A percentile compares a stretch with the other conserved stretches of the same genome.
Conservation (phyloP, 768 basidiomycete species). For the Boletus rex-veris region DNA sequence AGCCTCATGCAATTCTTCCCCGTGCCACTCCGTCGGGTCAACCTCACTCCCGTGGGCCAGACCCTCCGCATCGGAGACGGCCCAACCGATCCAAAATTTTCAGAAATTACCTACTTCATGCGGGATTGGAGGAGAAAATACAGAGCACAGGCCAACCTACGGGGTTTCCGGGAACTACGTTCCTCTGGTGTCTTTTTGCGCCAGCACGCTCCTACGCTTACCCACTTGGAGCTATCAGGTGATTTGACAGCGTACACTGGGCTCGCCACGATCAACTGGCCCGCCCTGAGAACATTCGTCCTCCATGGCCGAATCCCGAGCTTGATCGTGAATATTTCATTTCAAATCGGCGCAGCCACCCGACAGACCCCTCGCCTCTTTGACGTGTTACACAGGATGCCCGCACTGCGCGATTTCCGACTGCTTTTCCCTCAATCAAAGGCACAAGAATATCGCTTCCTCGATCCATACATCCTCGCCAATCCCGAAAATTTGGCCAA, state of each 20-base stretch:
- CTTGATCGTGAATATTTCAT: slow-evolving; percentile 8
- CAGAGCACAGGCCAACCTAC: slow-evolving; percentile 29
- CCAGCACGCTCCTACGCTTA: slow-evolving; percentile 27
- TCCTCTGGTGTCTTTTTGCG: slow-evolving; percentile 30
- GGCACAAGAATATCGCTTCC: slow-evolving; percentile 25
- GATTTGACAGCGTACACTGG: slow-evolving; percentile 26
- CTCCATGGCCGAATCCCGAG: slow-evolving; percentile 31
- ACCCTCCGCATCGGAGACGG: slow-evolving; percentile 34
- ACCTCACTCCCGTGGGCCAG: slow-evolving; percentile 33
- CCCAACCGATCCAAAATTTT: slow-evolving; percentile 30
- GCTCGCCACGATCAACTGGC: slow-evolving; percentile 32
- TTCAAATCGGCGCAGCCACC: slow-evolving; percentile 9
- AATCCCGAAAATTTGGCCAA: slow-evolving; percentile 23
- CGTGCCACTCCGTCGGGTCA: slow-evolving; percentile 23
- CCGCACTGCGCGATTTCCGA: slow-evolving; percentile 28
- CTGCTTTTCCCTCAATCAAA: slow-evolving; percentile 31
- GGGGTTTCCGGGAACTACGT: slow-evolving; percentile 28
- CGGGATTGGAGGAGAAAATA: slow-evolving; percentile 36
- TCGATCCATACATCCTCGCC: slow-evolving; percentile 21
- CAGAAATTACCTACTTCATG: slow-evolving; percentile 34
- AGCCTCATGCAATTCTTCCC: slow-evolving; percentile 32
- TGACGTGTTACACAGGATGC: slow-evolving; percentile 31
- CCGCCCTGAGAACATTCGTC: slow-evolving; percentile 26
- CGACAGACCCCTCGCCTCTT: slow-evolving; percentile 19
- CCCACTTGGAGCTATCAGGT: slow-evolving; percentile 32